Percentiles rank a stretch among this genome's conserved stretches.
phyloP scores from a whole-genome alignment of 345 rosid species.

The Durio zibethinus region DNA sequence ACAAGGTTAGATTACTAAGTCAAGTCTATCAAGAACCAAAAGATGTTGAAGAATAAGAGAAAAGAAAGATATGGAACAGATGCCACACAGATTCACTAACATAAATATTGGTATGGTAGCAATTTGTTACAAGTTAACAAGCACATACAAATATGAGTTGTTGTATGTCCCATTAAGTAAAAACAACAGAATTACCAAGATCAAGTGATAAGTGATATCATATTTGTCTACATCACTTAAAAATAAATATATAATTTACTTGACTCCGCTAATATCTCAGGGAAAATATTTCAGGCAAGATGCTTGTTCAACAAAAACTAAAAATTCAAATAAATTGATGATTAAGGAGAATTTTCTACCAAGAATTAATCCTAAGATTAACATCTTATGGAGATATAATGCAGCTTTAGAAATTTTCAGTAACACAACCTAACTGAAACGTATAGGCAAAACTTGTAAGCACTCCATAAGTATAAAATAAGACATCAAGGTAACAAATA shows the following conservation, averaged over 20 bases:
- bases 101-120: not conserved
- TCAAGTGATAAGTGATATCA: not conserved
- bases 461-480: not conserved
- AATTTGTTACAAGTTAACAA: not conserved
- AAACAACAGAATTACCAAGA: not conserved
- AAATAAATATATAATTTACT: not conserved
- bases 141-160: not conserved
- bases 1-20: not conserved
- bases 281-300: not conserved
- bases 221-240: not conserved
- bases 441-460: not conserved
- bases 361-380: not conserved
- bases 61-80: not conserved
- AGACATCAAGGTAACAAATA: not conserved
- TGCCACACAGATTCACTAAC: not conserved
- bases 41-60: not conserved
- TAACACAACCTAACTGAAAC: not conserved
- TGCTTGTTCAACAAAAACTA: not conserved
- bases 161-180: not conserved
- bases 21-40: constrained; percentile 1
- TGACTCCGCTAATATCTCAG: not conserved
- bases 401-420: not conserved
- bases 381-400: not conserved
- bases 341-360: not conserved
- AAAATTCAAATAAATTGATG: not conserved